These are phyloP conservation scores for Akanthomyces dipterigenus DNA, from an alignment of 2,329 filamentous ascomycete genomes.

Conservation along the genomic window DNA sequence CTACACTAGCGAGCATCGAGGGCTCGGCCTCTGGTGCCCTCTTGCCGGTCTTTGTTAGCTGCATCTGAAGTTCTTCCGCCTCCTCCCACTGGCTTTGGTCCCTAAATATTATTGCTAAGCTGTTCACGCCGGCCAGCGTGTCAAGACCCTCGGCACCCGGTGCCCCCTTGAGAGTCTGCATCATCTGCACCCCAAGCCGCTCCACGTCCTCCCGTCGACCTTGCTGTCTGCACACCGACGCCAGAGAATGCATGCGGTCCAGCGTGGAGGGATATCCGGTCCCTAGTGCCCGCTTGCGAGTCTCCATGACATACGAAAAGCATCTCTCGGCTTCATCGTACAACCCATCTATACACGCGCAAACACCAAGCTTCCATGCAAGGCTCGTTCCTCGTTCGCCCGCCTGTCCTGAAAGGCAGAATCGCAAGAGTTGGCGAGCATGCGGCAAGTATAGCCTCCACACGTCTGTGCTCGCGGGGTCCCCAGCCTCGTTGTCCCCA, in stretches of 20 bases:
- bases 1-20: no score
- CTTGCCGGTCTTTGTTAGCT: no score
- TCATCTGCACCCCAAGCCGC: conserved; percentile 11
- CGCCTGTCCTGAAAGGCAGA: not conserved
- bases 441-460: conserved; percentile 12
- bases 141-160: no score
- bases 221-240: conserved; percentile 11
- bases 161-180: not conserved
- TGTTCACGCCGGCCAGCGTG: no score
- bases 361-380: conserved; percentile 9
- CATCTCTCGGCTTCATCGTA: not conserved
- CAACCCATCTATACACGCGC: not conserved
- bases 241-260: not conserved
- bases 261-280: not conserved
- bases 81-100: no score
- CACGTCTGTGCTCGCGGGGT: not conserved
- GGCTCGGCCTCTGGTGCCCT: no score
- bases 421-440: not conserved
- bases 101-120: no score
- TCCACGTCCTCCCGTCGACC: conserved; percentile 15
- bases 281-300: not conserved
- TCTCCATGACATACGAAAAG: not conserved
- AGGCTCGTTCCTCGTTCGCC: not conserved
- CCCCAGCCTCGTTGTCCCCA: not conserved
- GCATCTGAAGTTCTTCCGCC: no score